These are phyloP conservation scores for Neurospora hispaniola DNA, from an alignment of 495 filamentous ascomycete species.

Conservation along the genomic window DNA sequence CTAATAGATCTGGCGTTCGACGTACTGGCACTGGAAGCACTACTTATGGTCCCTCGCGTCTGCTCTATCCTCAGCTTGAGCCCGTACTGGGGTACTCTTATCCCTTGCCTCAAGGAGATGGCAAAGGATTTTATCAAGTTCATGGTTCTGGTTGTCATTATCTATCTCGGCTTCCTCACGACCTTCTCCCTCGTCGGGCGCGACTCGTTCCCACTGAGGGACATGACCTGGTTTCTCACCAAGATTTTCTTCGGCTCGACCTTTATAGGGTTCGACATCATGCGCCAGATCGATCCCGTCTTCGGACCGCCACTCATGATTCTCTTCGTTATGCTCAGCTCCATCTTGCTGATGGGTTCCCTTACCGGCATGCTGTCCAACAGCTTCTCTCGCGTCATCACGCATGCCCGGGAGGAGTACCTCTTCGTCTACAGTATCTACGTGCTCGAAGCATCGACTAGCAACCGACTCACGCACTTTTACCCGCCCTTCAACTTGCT, in stretches of 20 bases:
- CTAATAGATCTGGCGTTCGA: conserved; percentile 77
- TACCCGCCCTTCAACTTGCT: conserved; percentile 72
- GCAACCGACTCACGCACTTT: conserved; percentile 71
- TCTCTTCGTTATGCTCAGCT: conserved; percentile 77
- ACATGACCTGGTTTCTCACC: conserved; percentile 81
- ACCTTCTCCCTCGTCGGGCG: conserved; percentile 85
- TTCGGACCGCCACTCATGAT: conserved; percentile 62
- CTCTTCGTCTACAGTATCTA: conserved; percentile 70
- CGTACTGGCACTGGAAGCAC: conserved; percentile 74
- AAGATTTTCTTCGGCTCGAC: conserved; percentile 73
- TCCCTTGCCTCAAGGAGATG: conserved; percentile 87
- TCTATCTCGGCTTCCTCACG: conserved; percentile 81
- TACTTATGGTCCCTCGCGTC: conserved; percentile 84
- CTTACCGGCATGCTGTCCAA: conserved; percentile 87
- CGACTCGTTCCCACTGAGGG: conserved; percentile 55
- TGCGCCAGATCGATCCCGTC: conserved; percentile 35
- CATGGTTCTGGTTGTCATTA: conserved; percentile 70
- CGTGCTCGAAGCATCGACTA: conserved; percentile 70
- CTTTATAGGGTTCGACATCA: conserved; percentile 64
- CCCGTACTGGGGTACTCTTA: conserved; percentile 74
- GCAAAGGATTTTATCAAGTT: conserved; percentile 91
- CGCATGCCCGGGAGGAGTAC: conserved; percentile 65
- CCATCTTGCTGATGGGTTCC: conserved; percentile 83
- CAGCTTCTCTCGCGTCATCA: conserved; percentile 72
- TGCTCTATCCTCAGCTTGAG: conserved; percentile 83